A percentile compares a stretch with the other conserved stretches of the same genome.
phyloP scores from a whole-genome alignment of 2,329 filamentous ascomycete species.

The Ophiostoma novo-ulmi region DNA sequence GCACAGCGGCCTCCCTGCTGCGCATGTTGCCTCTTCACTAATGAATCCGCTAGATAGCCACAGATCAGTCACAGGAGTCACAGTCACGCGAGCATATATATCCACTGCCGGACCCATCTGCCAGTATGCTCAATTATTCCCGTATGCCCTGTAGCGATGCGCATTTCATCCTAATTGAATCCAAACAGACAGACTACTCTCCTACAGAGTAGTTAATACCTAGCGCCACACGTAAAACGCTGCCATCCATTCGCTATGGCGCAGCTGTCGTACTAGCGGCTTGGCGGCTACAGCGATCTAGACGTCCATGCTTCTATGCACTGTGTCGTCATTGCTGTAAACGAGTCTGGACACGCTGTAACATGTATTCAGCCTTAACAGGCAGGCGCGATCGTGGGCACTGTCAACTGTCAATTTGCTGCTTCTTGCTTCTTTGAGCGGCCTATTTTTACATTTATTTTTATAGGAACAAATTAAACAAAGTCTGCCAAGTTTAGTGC shows the following conservation, averaged over 20 bases:
- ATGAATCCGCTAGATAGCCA: background rate
- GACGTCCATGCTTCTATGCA: background rate
- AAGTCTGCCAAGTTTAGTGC: background rate
- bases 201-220: background rate
- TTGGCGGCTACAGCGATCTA: background rate
- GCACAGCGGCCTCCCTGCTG: slow-evolving; percentile 3
- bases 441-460: slow-evolving; percentile 10
- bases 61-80: background rate
- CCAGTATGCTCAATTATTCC: background rate
- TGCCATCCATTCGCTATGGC: background rate
- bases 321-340: background rate
- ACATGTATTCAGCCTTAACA: background rate
- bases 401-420: background rate
- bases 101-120: background rate
- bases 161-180: background rate
- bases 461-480: background rate
- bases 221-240: background rate
- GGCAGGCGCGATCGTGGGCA: slow-evolving; percentile 1
- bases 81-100: background rate
- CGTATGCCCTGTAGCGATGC: background rate
- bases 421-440: background rate
- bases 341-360: background rate
- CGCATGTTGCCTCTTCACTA: slow-evolving; percentile 6
- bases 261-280: background rate
- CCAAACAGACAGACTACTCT: background rate